These are phyloP conservation scores for Talaromyces funiculosus DNA, from an alignment of 2,329 filamentous ascomycete species.

Conservation along the genomic window DNA sequence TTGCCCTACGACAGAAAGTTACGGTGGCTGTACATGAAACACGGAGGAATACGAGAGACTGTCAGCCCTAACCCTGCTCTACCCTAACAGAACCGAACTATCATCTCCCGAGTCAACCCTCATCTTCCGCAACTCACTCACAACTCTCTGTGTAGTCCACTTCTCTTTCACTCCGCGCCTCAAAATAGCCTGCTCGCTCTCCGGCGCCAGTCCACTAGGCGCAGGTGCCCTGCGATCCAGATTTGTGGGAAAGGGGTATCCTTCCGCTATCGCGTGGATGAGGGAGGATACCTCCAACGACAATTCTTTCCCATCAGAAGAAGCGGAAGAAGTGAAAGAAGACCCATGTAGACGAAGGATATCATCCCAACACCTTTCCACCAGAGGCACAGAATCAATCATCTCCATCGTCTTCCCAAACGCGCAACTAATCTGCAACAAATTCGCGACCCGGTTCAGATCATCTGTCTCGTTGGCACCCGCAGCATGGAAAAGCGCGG, in stretches of 20 bases:
- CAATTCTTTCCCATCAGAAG: neutral
- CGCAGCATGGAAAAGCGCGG: neutral
- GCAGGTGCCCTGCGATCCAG: neutral
- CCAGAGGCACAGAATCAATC: neutral
- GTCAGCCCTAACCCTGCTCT: neutral
- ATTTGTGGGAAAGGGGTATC: neutral
- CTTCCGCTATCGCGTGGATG: neutral
- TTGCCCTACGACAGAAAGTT: neutral
- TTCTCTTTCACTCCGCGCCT: conserved; percentile 19
- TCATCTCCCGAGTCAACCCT: conserved; percentile 27
- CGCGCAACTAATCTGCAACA: neutral
- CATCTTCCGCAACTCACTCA: conserved; percentile 40
- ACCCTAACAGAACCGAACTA: neutral
- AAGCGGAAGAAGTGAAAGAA: neutral
- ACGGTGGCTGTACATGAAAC: neutral
- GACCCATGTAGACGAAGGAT: neutral
- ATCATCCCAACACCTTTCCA: neutral
- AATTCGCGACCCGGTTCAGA: neutral
- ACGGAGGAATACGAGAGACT: neutral
- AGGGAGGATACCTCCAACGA: neutral
- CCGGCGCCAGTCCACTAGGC: neutral
- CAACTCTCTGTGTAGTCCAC: conserved; percentile 36
- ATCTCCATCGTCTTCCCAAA: neutral
- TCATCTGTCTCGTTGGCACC: neutral
- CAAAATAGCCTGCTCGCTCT: neutral